Base-by-base conservation (phyloP, 495 filamentous ascomycete genomes). In the Parathielavia hyrcaniae region DNA sequence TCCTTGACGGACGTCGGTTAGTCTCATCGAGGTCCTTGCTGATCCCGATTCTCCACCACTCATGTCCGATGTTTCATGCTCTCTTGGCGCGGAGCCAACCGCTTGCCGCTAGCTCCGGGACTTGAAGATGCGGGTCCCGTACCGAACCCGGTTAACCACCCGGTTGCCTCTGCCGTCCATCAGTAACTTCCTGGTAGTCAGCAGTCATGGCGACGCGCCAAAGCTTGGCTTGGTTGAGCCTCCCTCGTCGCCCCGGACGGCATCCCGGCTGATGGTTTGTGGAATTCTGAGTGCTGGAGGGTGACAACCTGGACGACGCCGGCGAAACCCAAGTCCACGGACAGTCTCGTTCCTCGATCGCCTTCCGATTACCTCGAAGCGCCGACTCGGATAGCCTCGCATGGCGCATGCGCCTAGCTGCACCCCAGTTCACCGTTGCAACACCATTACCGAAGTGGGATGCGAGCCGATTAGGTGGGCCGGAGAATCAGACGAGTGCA, bases 1-100 rank as follows among this genome's bases (percentile, higher is more conserved):
- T 20, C 16, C 19, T 16, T 20, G 32, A 11, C 1, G 10, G 9
- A 34, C 13, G 13, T 40, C 36, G 19, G 23, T 19, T 12, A 20
- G 23, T n/a, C 10, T 13, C 11, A 3, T 5, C 38, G 38, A 34
- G 2, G 14, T 43, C 38, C 32, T 32, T 14, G 16, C 11, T 16
- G 26, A 30, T 23, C 52, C 41, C 39, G 45, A 46, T 55, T 55
- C 52, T 55, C 52, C 52, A 55, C 52, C 52, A 55, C 52, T 55
- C 52, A 55, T 44, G 30, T 34, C 39, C 32, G 41, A 36, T 45
- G 41, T 46, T 55, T 46, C 50, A 53, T 52, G 26, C 12, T 26
- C n/a, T 40, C 35, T 16, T 22, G 22, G 26, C 22, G 13, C 23
- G n/a, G 23, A 19, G 22, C 10, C 19, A 7, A 26, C 17, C 38